Evolutionary conservation across 306 rosid species (phyloP).

Genomic region (Trifolium pratense): DNA sequence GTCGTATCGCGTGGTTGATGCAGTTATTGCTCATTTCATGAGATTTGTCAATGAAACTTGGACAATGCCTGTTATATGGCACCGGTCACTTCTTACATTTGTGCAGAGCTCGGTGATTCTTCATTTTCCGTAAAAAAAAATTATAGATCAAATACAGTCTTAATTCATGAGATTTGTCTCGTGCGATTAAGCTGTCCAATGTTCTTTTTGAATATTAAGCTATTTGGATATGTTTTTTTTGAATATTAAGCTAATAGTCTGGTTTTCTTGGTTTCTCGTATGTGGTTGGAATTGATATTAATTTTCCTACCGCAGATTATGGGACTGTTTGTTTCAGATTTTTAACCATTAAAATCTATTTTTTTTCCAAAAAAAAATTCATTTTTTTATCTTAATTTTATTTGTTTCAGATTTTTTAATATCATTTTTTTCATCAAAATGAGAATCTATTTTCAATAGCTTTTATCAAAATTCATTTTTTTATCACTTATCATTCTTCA

Average conservation of each 20-base stretch:
- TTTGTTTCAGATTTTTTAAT: too few relatives aligned
- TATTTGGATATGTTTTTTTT: conserved; percentile 32
- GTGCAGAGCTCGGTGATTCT: conserved; percentile 67
- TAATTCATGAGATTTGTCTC: too few relatives aligned
- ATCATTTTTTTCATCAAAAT: too few relatives aligned
- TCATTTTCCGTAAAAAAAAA: conserved; percentile 26
- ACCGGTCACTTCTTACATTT: conserved; percentile 91
- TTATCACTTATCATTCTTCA: too few relatives aligned
- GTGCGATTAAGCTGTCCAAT: too few relatives aligned
- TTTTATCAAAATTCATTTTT: too few relatives aligned
- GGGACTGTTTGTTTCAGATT: too few relatives aligned
- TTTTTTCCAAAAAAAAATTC: too few relatives aligned
- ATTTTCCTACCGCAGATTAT: conserved; percentile 58
- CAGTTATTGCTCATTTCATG: conserved; percentile 77
- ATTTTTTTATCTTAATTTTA: too few relatives aligned
- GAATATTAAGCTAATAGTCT: conserved; percentile 24
- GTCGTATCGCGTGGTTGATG: conserved; percentile 87
- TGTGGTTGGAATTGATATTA: conserved; percentile 24
- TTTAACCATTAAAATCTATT: too few relatives aligned
- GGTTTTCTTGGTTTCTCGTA: conserved; percentile 27
- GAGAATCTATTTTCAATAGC: too few relatives aligned
- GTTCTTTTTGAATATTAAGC: conserved; percentile 19
- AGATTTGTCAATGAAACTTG: conserved; percentile 74
- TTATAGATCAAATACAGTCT: too few relatives aligned
- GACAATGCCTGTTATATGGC: conserved; percentile 97